These are phyloP conservation scores for Volvox reticuliferus DNA, from an alignment of 139 green algal species.

Conservation along the genomic window DNA sequence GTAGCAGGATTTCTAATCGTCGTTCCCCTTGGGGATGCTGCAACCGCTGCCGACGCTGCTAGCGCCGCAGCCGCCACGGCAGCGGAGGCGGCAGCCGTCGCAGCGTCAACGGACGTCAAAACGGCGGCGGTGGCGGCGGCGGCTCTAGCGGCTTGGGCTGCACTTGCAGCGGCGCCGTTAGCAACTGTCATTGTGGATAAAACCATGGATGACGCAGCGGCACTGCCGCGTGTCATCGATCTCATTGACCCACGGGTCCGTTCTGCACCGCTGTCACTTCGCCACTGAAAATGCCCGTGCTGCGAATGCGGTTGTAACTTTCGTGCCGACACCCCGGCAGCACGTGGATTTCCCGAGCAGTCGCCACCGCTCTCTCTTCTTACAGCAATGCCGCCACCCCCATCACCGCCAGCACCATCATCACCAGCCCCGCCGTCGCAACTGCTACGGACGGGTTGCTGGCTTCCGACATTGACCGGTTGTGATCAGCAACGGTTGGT, in stretches of 20 bases:
- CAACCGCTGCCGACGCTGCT: not conserved
- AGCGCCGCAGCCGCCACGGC: not conserved
- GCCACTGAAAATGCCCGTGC: not conserved
- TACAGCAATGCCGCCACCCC: not conserved
- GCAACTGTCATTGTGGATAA: too few species aligned
- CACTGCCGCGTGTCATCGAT: not conserved
- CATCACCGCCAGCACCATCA: not conserved
- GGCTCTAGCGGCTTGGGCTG: not conserved
- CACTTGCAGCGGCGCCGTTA: not conserved
- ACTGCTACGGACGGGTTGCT: not conserved
- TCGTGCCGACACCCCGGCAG: not conserved
- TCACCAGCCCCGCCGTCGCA: not conserved
- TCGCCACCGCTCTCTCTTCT: not conserved
- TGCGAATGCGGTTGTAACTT: not conserved
- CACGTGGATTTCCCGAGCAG: not conserved
- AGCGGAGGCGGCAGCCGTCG: too few species aligned
- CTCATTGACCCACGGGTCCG: not conserved
- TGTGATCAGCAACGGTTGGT: too few species aligned
- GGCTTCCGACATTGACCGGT: too few species aligned
- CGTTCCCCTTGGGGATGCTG: not conserved
- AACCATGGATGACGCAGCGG: not conserved
- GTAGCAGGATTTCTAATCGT: not conserved
- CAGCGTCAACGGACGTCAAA: not conserved
- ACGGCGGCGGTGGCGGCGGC: not conserved
- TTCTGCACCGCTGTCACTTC: not conserved